phyloP scores from a whole-genome alignment of 441 rosid species.

The Erysimum cheiri region DNA sequence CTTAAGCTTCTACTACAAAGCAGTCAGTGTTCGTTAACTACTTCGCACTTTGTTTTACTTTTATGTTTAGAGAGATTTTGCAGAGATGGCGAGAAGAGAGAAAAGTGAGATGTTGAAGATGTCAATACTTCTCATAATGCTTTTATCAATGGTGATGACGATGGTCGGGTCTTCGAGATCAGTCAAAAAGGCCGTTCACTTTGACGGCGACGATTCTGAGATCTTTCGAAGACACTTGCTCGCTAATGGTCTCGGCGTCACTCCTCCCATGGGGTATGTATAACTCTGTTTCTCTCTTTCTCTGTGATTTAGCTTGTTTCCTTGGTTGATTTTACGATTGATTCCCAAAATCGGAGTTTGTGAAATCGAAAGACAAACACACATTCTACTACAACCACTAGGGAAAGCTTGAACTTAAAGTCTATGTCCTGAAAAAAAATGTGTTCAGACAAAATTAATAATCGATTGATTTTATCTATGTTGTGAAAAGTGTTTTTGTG shows the following conservation, averaged over 20 bases:
- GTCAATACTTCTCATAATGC: background rate
- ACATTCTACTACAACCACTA: slow-evolving; percentile 5
- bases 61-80: slow-evolving; percentile 1
- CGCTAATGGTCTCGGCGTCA: slow-evolving; percentile 68
- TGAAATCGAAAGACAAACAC: background rate
- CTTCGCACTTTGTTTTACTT: slow-evolving; percentile 19
- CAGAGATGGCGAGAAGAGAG: slow-evolving; percentile 35
- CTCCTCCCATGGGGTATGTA: slow-evolving; percentile 85
- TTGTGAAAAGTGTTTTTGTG: background rate
- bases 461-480: background rate
- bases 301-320: background rate
- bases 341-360: background rate
- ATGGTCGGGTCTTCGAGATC: slow-evolving; percentile 41
- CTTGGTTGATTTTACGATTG: background rate
- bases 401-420: background rate
- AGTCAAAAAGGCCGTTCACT: slow-evolving; percentile 1
- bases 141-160: slow-evolving; percentile 40
- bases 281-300: background rate
- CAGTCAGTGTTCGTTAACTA: slow-evolving; percentile 22
- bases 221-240: slow-evolving; percentile 57
- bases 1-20: slow-evolving; percentile 14
- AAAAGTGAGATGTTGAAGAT: slow-evolving; percentile 20
- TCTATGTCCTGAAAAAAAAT: background rate
- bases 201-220: slow-evolving; percentile 36
- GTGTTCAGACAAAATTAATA: background rate